Conservation (phyloP, 2,329 filamentous ascomycete genomes). For the Geosmithia morbida region DNA sequence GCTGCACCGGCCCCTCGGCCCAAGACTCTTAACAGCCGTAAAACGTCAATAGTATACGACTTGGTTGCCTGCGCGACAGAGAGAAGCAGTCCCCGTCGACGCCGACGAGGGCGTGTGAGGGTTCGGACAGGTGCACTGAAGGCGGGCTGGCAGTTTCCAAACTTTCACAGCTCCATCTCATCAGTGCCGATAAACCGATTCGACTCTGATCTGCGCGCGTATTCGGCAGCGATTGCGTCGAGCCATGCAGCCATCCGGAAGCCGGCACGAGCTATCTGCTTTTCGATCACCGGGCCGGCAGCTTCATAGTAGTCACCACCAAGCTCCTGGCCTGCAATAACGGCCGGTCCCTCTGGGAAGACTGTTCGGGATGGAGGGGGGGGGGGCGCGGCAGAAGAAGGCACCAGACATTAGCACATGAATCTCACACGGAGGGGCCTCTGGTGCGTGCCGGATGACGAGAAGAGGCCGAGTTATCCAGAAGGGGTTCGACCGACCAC, state of each 20-base stretch:
- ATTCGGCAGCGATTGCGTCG: conserved; percentile 40
- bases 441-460: no score
- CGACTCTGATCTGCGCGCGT: conserved; percentile 16
- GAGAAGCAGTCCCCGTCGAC: no score
- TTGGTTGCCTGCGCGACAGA: not conserved
- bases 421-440: no score
- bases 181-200: not conserved
- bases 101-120: no score
- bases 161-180: not conserved
- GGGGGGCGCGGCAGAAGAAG: no score
- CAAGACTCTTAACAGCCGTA: no score
- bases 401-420: no score
- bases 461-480: no score
- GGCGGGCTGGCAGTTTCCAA: not conserved
- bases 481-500: no score
- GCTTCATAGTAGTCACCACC: conserved; percentile 47
- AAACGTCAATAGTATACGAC: not conserved
- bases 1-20: no score
- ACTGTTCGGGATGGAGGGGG: conserved; percentile 21
- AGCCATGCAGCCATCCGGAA: conserved; percentile 55
- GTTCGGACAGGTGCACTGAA: not conserved
- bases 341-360: conserved; percentile 43
- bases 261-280: conserved; percentile 53
- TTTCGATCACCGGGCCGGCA: conserved; percentile 49
- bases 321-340: conserved; percentile 45